Evolutionary conservation across 2,329 filamentous ascomycete species (phyloP).

Genomic region (Zymoseptoria pseudotritici): DNA sequence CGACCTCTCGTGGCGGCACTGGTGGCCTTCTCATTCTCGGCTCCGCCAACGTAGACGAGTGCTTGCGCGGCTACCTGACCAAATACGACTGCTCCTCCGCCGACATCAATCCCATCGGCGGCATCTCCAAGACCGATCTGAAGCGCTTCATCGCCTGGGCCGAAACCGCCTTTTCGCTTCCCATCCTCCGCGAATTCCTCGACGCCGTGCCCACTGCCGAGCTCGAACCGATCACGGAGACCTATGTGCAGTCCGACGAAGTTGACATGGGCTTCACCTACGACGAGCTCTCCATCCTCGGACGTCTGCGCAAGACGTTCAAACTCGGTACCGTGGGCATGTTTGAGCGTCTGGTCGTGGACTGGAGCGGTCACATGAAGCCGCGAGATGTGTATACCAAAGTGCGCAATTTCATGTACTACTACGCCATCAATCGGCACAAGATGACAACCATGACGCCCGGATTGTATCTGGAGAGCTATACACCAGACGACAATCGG

Average conservation of each 20-base stretch:
- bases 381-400: constrained; percentile 30
- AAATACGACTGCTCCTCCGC: constrained; percentile 59
- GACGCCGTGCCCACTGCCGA: constrained; percentile 45
- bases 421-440: constrained; percentile 58
- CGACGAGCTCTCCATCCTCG: constrained; percentile 47
- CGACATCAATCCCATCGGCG: constrained; percentile 56
- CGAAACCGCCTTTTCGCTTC: constrained; percentile 51
- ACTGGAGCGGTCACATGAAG: constrained; percentile 38
- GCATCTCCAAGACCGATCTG: constrained; percentile 59
- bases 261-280: constrained; percentile 49
- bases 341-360: constrained; percentile 46
- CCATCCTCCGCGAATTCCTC: constrained; percentile 60
- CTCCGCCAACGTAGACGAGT: constrained; percentile 58
- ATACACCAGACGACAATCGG: constrained; percentile 45
- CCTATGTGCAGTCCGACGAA: constrained; percentile 54
- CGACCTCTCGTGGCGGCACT: constrained; percentile 52
- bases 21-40: constrained; percentile 59
- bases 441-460: constrained; percentile 57
- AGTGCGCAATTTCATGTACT: constrained; percentile 45
- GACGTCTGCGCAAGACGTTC: constrained; percentile 47
- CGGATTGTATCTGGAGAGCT: constrained; percentile 46
- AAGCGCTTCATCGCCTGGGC: constrained; percentile 66
- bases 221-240: constrained; percentile 56
- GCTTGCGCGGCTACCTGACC: constrained; percentile 55
- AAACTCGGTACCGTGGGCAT: constrained; percentile 50